A percentile compares a stretch with the other conserved stretches of the same genome.
Conservation (phyloP, 192 early-diverging fungal species). For the Coemansia sp. region DNA sequence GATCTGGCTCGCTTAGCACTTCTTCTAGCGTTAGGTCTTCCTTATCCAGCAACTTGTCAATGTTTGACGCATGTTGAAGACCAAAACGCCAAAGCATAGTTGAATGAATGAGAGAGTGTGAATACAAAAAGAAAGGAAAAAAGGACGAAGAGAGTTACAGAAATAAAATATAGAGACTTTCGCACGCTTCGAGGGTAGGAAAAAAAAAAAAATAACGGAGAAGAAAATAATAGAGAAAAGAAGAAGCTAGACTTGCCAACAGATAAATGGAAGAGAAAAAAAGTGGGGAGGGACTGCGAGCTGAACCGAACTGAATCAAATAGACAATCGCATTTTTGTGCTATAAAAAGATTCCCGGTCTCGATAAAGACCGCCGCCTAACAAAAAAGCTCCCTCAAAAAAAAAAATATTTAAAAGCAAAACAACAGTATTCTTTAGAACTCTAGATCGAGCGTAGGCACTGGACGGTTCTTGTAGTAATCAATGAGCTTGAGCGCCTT, state of each 20-base stretch:
- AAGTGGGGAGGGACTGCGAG: not conserved
- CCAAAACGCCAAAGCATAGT: conserved; percentile 94
- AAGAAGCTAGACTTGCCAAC: not conserved
- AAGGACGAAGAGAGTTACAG: not conserved
- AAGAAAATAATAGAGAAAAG: conserved; percentile 6
- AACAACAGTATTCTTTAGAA: conserved; percentile 18
- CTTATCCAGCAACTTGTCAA: conserved; percentile 90
- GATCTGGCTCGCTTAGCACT: conserved; percentile 86
- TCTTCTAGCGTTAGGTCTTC: conserved; percentile 88
- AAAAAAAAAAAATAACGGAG: conserved; percentile 6
- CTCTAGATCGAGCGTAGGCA: conserved; percentile 43
- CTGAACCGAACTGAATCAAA: not conserved
- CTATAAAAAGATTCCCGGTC: not conserved
- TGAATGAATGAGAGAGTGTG: not conserved
- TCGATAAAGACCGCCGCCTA: not conserved
- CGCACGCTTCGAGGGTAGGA: not conserved
- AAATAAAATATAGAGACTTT: conserved; percentile 1
- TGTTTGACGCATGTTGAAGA: conserved; percentile 83
- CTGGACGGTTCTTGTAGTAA: conserved; percentile 62
- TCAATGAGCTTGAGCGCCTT: conserved; percentile 80
- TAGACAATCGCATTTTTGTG: not conserved
- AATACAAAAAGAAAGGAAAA: not conserved
- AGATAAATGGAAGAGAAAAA: not conserved
- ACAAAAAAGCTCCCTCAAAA: not conserved
- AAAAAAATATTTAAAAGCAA: not conserved